These are phyloP conservation scores for Lunularia cruciata DNA, from an alignment of 225 moss, liverwort and hornwort genomes.

Conservation along the genomic window DNA sequence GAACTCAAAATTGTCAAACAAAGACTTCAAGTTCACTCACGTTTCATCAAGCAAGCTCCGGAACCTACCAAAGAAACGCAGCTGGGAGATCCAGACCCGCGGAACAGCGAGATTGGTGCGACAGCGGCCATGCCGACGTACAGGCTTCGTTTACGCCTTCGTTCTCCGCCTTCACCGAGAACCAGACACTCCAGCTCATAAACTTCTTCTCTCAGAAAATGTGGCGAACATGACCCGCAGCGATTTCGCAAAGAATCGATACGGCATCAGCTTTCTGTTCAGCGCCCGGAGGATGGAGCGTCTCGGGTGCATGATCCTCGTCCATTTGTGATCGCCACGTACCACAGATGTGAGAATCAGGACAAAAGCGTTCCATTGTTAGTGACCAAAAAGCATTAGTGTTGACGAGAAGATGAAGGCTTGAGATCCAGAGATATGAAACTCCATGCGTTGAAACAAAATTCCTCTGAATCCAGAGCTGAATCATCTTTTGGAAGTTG, in stretches of 20 bases:
- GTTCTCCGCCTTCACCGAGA: neutral
- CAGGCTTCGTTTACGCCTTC: neutral
- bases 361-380: too few relatives aligned
- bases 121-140: conserved; percentile 8
- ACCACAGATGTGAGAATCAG: neutral
- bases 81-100: neutral
- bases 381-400: too few relatives aligned
- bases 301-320: neutral
- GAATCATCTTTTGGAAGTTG: too few relatives aligned
- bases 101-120: neutral
- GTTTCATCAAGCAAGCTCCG: too few relatives aligned
- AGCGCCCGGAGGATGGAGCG: neutral
- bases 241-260: neutral
- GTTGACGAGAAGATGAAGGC: too few relatives aligned
- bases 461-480: too few relatives aligned
- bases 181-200: neutral
- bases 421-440: too few relatives aligned
- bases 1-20: too few relatives aligned
- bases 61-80: conserved; percentile 1
- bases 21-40: too few relatives aligned
- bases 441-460: too few relatives aligned
- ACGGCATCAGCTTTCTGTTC: neutral
- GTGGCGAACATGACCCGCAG: neutral
- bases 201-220: neutral
- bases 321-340: neutral